Evolutionary conservation across 805 yeast genomes (phyloP), one percentile per base, ranked within the genome.

Genomic region (Metschnikowia continentalis): DNA sequence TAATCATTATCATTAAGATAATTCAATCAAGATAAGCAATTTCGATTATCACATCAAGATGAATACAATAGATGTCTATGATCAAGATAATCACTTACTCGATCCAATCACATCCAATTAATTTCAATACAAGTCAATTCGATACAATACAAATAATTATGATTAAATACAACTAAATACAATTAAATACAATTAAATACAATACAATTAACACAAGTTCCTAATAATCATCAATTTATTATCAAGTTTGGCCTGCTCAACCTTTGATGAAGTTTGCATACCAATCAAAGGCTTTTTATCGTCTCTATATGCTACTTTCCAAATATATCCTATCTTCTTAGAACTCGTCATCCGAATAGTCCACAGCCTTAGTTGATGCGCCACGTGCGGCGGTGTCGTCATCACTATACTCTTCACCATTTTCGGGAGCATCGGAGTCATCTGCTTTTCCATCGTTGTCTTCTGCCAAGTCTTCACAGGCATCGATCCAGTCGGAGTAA

Each of bases 401-500:
- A 43, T 69, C 75, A 45, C 69, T 75, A 48, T 71, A 64, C 48
- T 69, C 65, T n/a, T 65, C 49, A 6, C 39, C 54, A 15, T 62
- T 70, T 6, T 54, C 63, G 7, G 60, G 59, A 15, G 61, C 68
- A 4, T 54, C 67, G 5, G 53, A 64, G 40, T 57, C 62, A n/a
- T 42, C 61, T 8, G 61, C 66, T 13, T 52, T 57, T 15, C 57
- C 66, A 5, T 68, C 72, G 23, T 72, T 72, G 32, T 85, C 89
- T 57, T 86, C 88, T 0, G 92, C 94, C 47, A 88, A 86, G 33
- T 88, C 90, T 61, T 87, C 95, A 70, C 92, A 88, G 1, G 98
- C 98, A 74, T 92, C 99, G 48, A 90, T 90, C 99, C 99, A 92
- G 67, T 92, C 98, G 45, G 96, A 86, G 65, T 92, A 92, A 14